phyloP scores from a whole-genome alignment of 129 eudicot genomes.

The Arctium minus region DNA sequence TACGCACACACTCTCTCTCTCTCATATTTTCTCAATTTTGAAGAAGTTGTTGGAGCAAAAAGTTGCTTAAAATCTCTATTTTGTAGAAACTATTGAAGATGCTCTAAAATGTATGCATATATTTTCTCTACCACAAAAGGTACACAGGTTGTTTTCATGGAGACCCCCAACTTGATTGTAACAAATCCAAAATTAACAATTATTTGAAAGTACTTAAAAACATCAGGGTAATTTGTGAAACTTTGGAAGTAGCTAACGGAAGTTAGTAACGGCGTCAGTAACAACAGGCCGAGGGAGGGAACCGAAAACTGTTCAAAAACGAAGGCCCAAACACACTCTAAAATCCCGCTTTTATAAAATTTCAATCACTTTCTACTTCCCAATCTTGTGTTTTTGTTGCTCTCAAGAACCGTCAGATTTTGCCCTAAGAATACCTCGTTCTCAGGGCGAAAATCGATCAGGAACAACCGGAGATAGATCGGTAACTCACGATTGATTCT shows the following conservation, averaged over 20 bases:
- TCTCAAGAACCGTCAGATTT: constrained; percentile 11
- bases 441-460: constrained; percentile 18
- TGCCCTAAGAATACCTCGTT: constrained; percentile 41
- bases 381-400: not conserved
- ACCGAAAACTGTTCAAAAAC: constrained; percentile 32
- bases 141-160: not conserved
- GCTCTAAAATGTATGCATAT: too few relatives aligned
- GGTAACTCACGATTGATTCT: constrained; percentile 11
- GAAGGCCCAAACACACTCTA: constrained; percentile 6
- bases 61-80: too few relatives aligned
- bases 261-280: constrained; percentile 24
- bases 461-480: not conserved
- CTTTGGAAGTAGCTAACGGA: constrained; percentile 15
- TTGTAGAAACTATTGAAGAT: too few relatives aligned
- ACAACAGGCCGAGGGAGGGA: constrained; percentile 39
- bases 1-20: too few relatives aligned
- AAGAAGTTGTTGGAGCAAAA: too few relatives aligned
- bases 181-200: not conserved
- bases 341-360: constrained; percentile 21
- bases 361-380: not conserved
- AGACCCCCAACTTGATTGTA: not conserved
- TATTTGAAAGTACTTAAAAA: not conserved
- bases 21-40: too few relatives aligned
- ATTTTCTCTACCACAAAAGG: not conserved
- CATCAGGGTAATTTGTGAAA: constrained; percentile 2